Base-by-base conservation (phyloP, 257 asterid species). In the Nicotiana benthamiana region DNA sequence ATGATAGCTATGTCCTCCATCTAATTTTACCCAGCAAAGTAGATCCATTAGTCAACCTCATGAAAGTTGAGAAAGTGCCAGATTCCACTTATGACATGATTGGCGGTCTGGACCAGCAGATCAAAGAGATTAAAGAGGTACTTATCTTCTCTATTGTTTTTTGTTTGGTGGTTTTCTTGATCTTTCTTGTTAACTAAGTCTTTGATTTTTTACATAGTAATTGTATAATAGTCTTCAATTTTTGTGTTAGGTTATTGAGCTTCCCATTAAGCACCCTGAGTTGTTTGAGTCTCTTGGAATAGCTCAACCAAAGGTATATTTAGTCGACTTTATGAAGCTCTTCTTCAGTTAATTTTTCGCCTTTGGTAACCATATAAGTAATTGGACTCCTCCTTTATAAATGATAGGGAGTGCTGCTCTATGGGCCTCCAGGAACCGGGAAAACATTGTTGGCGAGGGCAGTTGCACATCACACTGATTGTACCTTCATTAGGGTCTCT, bases 61-160 rank as follows among this genome's bases (percentile, higher is more conserved):
- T 94, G 98, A 92, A 94, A 89, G 98, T 94, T 68, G 98, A 94
- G 63, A 94, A 94, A 84, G 98, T 94, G 75, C 97, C 97, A 0
- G 97, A 94, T 82, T 94, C 97, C 82, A 93, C 98, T 18, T 94
- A 93, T 85, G 97, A 94, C 91, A 94, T 94, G 98, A 94, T 94
- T 86, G 98, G 98, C 85, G 97, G 98, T 62, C 97, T 94, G 56
- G 98, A 94, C 85, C 97, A 93, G 89, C 98, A 94, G 87, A 94
- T 94, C 81, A 94, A 94, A 80, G 98, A 94, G 90, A 94, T 94
- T 32, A 91, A 93, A 83, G 98, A 94, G 97, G 97, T 93, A 16
- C 64, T 5, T 60, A 48, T 70, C 65, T 40, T 65, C 53, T 66
- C 76, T 67, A 67, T n/a, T 67, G n/a, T 3, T 4, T 20, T 53